Percentiles rank a stretch among this genome's conserved stretches.
These are phyloP conservation scores for Irpex sp. DNA, from an alignment of 1,284 basidiomycete species.

Conservation along the genomic window DNA sequence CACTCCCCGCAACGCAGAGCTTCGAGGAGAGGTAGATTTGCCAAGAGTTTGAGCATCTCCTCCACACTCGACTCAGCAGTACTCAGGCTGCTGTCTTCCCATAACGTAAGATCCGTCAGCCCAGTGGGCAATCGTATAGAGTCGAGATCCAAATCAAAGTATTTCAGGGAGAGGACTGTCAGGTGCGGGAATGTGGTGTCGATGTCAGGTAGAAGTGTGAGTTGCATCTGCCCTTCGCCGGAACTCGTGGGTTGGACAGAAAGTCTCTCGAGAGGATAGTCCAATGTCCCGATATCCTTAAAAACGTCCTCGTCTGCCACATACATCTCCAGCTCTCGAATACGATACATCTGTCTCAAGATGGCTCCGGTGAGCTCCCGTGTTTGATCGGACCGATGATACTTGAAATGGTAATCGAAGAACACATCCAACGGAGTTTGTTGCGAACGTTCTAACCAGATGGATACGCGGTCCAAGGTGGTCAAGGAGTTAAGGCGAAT, in stretches of 20 bases:
- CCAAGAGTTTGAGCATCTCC: neutral
- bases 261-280: neutral
- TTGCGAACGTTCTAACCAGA: neutral
- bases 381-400: neutral
- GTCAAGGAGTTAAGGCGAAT: neutral
- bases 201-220: neutral
- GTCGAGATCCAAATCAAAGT: neutral
- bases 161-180: neutral
- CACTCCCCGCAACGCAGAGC: neutral
- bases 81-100: neutral
- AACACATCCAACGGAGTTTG: neutral
- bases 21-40: neutral
- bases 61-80: neutral
- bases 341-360: neutral
- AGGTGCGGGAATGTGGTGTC: neutral
- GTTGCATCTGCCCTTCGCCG: neutral
- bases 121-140: neutral
- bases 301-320: neutral
- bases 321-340: neutral
- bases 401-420: neutral
- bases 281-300: neutral
- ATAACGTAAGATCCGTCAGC: neutral
- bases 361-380: neutral
- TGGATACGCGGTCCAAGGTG: neutral
- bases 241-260: neutral